Base-by-base conservation (phyloP, 1,284 basidiomycete species). In the Neotropicomus parvogracilis region DNA sequence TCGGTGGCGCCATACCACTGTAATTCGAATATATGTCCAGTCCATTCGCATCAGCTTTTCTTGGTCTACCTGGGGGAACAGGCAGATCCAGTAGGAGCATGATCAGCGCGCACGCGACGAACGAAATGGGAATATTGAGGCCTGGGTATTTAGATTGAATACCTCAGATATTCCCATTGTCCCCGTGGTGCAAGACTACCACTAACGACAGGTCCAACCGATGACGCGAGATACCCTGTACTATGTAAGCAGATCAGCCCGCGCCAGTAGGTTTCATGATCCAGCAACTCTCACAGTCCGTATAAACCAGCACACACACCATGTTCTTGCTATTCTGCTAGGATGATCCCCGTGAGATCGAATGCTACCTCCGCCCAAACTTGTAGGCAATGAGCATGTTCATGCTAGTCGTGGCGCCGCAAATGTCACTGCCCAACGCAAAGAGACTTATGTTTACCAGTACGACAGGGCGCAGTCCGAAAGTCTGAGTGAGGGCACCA, bases 141-240 rank as follows among this genome's bases (percentile, higher is more conserved):
- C 8, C 24, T 24, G 8, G 8, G 24, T 24, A 24, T 24, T n/a
- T n/a, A n/a, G n/a, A n/a, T n/a, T n/a, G 24, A 24, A 24, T 24
- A 24, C 8, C 24, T 75, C 27, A 74, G 58, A 69, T 70, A 73
- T 5, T 70, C 55, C 73, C 73, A 75, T 33, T 66, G 56, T 9
- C 66, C 64, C 3, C 53, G 56, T n/a, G 62, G 51, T 0, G 68
- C 65, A 4, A 75, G 65, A 10, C 60, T 62, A 3, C 73, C 73
- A 1, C 68, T 72, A 4, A 74, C 51, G 0, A 72, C 52, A 6
- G 72, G 65, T 0, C 66, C 64, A 16, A 70, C 52, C 14, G 64
- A 52, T 13, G 52, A 52, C 6, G 55, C 55, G 19, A 56, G 17
- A 40, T 50, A 42, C 55, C 56, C 55, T 1, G 14, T 38, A 1